Conservation (phyloP, 345 rosid species). For the Arabis alpina region DNA sequence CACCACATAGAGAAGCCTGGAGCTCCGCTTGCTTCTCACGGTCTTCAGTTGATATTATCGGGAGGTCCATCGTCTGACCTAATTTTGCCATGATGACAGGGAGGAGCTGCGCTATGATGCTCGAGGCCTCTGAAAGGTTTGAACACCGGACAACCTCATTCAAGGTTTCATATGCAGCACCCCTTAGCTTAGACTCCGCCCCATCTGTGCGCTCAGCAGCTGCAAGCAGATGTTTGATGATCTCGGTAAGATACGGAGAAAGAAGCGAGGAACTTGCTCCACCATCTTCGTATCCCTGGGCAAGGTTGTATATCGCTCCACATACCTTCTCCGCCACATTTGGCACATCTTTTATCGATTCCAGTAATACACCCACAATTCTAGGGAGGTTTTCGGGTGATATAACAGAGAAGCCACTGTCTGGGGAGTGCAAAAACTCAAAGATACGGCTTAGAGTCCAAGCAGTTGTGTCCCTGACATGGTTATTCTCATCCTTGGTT, state of each 20-base stretch:
- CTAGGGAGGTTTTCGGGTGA: conserved; percentile 67
- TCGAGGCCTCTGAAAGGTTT: conserved; percentile 63
- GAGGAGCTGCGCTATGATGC: conserved; percentile 70
- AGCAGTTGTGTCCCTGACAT: conserved; percentile 94
- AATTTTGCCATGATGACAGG: conserved; percentile 77
- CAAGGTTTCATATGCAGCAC: conserved; percentile 87
- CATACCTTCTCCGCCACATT: conserved; percentile 92
- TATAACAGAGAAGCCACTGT: conserved; percentile 69
- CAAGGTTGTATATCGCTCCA: conserved; percentile 92
- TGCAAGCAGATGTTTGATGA: conserved; percentile 61
- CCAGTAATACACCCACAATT: conserved; percentile 66
- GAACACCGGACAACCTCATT: conserved; percentile 92
- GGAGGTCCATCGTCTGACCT: conserved; percentile 73
- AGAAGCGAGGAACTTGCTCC: conserved; percentile 69
- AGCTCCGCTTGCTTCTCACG: conserved; percentile 91
- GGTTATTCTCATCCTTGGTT: conserved; percentile 82
- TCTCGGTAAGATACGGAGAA: conserved; percentile 69
- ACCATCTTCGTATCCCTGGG: conserved; percentile 88
- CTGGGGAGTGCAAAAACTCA: conserved; percentile 84
- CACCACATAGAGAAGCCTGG: conserved; percentile 93
- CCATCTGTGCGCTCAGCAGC: conserved; percentile 82
- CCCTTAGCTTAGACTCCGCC: conserved; percentile 70
- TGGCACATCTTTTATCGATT: conserved; percentile 77
- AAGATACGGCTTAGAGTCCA: conserved; percentile 94
- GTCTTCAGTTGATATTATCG: conserved; percentile 72